Evolutionary conservation across 805 yeast species (phyloP).

Genomic region (Hyphopichia homilentoma): DNA sequence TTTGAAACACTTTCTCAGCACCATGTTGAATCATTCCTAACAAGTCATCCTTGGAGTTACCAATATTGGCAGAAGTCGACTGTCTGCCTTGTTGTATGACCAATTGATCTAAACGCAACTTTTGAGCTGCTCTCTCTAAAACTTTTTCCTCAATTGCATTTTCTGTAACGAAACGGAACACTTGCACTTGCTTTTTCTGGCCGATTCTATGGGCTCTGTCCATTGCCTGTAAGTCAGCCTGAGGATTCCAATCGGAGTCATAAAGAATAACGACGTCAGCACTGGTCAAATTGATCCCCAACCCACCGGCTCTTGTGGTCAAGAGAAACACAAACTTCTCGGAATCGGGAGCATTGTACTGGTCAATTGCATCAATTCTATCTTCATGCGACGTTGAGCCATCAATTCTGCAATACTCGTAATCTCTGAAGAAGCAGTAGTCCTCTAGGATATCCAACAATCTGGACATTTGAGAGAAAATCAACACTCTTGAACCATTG

Average conservation of each 20-base stretch:
- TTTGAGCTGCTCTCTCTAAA: slow-evolving; percentile 92
- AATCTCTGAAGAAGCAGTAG: slow-evolving; percentile 81
- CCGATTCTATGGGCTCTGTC: slow-evolving; percentile 98
- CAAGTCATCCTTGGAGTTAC: slow-evolving; percentile 76
- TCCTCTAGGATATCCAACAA: slow-evolving; percentile 87
- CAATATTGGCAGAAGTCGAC: slow-evolving; percentile 40
- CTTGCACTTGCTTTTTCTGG: slow-evolving; percentile 92
- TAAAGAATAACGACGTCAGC: slow-evolving; percentile 87
- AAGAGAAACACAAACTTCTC: slow-evolving; percentile 79
- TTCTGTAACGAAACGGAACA: slow-evolving; percentile 89
- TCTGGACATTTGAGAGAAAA: slow-evolving; percentile 93
- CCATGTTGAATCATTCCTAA: slow-evolving; percentile 97
- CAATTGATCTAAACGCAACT: slow-evolving; percentile 84
- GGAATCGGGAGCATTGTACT: slow-evolving; percentile 77
- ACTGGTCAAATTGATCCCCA: slow-evolving; percentile 87
- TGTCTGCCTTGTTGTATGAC: slow-evolving; percentile 92
- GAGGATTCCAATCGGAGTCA: slow-evolving; percentile 98
- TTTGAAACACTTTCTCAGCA: slow-evolving; percentile 81
- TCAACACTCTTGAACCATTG: slow-evolving; percentile 85
- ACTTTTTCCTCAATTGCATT: slow-evolving; percentile 96
- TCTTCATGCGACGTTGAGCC: slow-evolving; percentile 93
- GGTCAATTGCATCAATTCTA: slow-evolving; percentile 88
- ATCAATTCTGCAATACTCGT: slow-evolving; percentile 86
- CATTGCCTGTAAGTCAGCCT: slow-evolving; percentile 97
- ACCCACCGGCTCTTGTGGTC: slow-evolving; percentile 96